Base-by-base conservation (phyloP, 2,329 filamentous ascomycete species). In the Apiospora kogelbergensis region DNA sequence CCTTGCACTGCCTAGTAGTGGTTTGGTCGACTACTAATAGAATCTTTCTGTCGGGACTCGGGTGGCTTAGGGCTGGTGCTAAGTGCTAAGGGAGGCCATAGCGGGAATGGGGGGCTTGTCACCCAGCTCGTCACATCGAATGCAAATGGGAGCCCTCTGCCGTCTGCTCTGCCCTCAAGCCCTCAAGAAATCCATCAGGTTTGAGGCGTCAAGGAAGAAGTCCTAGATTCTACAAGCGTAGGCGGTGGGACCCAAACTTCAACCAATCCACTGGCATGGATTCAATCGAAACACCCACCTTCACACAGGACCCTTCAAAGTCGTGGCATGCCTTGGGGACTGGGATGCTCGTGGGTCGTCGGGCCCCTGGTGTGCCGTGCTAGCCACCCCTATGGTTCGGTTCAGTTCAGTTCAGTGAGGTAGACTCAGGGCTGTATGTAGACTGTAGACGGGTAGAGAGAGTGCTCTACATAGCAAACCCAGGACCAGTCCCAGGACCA, bases 21-120 rank as follows among this genome's bases (percentile, higher is more conserved):
- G 53, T 60, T 60, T 37, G 26, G 33, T 33, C 48, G 48, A 26
- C 26, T 44, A 42, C 41, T 11, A 42, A 4, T 30, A 57, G 48
- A n/a, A 57, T 57, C 48, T 57, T 57, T n/a, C 53, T 37, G 53
- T 37, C 53, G 53, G 53, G 30, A 60, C 30, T 37, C 30, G 53
- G 53, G 53, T 60, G 53, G 30, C 53, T 60, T 60, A 60, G 53
- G 53, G 53, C 53, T 33, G 30, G 53, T 60, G 53, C 53, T n/a
- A 60, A 26, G 26, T 17, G n/a, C n/a, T n/a, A n/a, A 60, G 48
- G 26, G 26, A 60, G 53, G 17, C 26, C 26, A 60, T 60, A 33
- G 53, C 53, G 40, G 40, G 40, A 13, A 15, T 42, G 30, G 26
- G 30, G 53, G 26, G 30, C 46, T 24, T 48, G n/a, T 11, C 11